Conservation (phyloP, 2,329 filamentous ascomycete species). For the Dactylellina leptospora region DNA sequence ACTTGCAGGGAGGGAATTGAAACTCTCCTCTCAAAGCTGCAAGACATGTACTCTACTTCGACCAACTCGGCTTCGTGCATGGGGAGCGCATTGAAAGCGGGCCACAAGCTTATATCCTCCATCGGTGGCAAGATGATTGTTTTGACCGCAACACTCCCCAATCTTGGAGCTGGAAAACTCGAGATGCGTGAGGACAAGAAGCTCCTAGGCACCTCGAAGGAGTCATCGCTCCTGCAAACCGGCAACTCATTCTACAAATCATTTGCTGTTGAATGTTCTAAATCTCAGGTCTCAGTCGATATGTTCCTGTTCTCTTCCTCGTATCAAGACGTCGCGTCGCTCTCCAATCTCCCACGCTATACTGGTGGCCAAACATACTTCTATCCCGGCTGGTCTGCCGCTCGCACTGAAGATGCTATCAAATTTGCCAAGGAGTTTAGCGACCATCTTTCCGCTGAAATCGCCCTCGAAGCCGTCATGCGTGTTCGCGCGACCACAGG, state of each 20-base stretch:
- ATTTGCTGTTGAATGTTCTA: constrained; percentile 97
- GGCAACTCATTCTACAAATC: constrained; percentile 98
- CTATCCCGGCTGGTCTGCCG: constrained; percentile 97
- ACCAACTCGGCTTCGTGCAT: constrained; percentile 90
- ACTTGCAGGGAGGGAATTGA: constrained; percentile 93
- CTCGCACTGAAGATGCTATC: constrained; percentile 90
- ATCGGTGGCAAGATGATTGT: constrained; percentile 95
- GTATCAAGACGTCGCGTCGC: constrained; percentile 95
- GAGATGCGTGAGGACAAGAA: constrained; percentile 98
- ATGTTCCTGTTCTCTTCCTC: constrained; percentile 97
- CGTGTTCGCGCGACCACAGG: constrained; percentile 94
- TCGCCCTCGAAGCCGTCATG: constrained; percentile 93
- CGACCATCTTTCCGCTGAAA: constrained; percentile 95
- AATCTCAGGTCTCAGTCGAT: constrained; percentile 97
- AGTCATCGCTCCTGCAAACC: constrained; percentile 85
- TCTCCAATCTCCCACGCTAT: constrained; percentile 94
- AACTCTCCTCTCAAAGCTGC: constrained; percentile 86
- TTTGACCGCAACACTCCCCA: constrained; percentile 87
- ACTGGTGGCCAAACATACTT: constrained; percentile 98
- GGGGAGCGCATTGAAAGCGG: constrained; percentile 89
- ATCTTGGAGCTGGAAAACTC: constrained; percentile 85
- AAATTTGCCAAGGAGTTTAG: constrained; percentile 98
- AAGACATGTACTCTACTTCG: constrained; percentile 96
- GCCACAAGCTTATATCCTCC: constrained; percentile 93
- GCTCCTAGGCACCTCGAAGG: constrained; percentile 89